These are phyloP conservation scores for Holtermannia corniformis DNA, from an alignment of 768 basidiomycete species.

Conservation along the genomic window DNA sequence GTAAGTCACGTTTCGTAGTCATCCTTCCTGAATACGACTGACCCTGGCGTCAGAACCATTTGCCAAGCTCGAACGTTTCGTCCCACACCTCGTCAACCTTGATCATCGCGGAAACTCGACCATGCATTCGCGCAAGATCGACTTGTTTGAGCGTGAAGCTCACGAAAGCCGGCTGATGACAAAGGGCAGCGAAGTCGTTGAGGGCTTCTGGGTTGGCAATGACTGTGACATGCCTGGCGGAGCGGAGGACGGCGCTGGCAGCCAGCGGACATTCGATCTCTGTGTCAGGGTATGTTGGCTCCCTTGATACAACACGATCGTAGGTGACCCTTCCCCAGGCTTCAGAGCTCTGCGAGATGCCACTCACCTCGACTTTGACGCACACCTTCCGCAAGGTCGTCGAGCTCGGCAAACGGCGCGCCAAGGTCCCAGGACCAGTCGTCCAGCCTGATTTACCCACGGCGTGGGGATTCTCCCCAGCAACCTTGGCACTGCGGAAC, in stretches of 20 bases:
- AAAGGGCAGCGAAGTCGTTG: constrained; percentile 32
- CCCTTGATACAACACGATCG: too few species aligned
- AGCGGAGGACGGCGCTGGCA: constrained; percentile 14
- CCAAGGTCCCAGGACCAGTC: neutral
- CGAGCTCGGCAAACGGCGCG: constrained; percentile 16
- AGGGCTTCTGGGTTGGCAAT: constrained; percentile 37
- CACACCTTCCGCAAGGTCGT: constrained; percentile 12
- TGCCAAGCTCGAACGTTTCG: constrained; percentile 24
- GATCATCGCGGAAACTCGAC: constrained; percentile 17
- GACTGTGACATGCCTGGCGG: constrained; percentile 29
- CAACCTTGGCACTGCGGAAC: constrained; percentile 29
- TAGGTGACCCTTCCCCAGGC: constrained; percentile 9
- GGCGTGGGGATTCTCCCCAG: constrained; percentile 22
- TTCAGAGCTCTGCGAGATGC: constrained; percentile 28
- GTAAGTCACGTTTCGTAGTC: constrained; percentile 12
- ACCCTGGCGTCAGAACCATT: constrained; percentile 31
- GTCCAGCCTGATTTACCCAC: neutral
- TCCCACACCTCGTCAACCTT: constrained; percentile 33
- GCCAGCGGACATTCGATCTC: constrained; percentile 19
- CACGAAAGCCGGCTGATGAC: constrained; percentile 30
- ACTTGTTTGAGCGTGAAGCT: constrained; percentile 36
- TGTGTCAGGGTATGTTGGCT: constrained; percentile 17
- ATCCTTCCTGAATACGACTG: neutral
- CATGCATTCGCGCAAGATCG: constrained; percentile 16
- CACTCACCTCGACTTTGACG: constrained; percentile 6